These are phyloP conservation scores for Rhodotorula paludigena DNA, from an alignment of 768 basidiomycete genomes.

Conservation along the genomic window DNA sequence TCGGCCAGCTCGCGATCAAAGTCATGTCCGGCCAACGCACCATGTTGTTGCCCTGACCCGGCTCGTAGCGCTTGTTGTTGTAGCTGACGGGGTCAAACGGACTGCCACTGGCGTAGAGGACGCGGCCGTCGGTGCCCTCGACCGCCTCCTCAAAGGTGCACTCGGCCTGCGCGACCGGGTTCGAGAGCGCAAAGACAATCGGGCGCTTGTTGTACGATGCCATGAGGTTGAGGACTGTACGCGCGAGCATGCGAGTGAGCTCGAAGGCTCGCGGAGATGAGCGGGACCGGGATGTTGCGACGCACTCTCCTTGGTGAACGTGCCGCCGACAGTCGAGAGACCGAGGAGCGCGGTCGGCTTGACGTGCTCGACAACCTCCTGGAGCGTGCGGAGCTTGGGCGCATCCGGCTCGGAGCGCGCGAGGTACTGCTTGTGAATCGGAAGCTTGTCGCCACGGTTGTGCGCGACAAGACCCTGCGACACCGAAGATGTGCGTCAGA, in stretches of 20 bases:
- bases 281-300: constrained; percentile 44
- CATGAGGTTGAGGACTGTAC: constrained; percentile 65
- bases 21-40: constrained; percentile 55
- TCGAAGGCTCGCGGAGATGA: neutral
- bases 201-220: constrained; percentile 70
- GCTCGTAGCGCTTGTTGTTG: constrained; percentile 58
- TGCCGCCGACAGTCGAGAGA: constrained; percentile 75
- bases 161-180: constrained; percentile 59
- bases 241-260: constrained; percentile 57
- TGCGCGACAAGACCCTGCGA: constrained; percentile 72
- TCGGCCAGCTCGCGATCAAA: neutral
- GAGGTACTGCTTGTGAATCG: constrained; percentile 83
- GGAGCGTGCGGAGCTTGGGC: constrained; percentile 65
- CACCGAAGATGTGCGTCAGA: neutral
- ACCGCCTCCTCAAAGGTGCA: constrained; percentile 75
- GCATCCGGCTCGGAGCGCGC: constrained; percentile 74
- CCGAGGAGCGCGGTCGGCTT: constrained; percentile 85
- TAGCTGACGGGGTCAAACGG: constrained; percentile 68
- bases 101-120: constrained; percentile 75
- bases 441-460: constrained; percentile 63
- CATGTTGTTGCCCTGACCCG: constrained; percentile 92
- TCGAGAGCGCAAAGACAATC: constrained; percentile 88
- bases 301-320: constrained; percentile 60
- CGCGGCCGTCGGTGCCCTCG: constrained; percentile 60
- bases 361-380: constrained; percentile 73